A percentile compares a stretch with the other conserved stretches of the same genome.
Conservation (phyloP, 176 grass and related monocot species). For the Cymbopogon citratus region DNA sequence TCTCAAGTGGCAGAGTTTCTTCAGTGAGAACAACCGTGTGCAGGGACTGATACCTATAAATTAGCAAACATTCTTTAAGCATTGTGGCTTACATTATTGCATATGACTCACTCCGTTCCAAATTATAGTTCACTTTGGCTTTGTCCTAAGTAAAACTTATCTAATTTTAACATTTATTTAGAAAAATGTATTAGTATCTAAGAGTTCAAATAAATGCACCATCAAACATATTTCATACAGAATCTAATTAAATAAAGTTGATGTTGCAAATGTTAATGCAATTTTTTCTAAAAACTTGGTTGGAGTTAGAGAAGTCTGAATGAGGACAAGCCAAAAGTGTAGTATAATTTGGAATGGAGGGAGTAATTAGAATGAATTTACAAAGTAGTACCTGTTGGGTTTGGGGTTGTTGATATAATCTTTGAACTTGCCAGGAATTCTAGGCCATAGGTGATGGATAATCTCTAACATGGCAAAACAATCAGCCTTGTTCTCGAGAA, state of each 20-base stretch:
- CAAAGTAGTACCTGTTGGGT: conserved; percentile 52
- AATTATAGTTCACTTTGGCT: not conserved
- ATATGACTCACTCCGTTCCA: not conserved
- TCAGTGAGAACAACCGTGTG: conserved; percentile 71
- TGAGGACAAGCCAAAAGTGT: not conserved
- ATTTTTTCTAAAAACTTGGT: not conserved
- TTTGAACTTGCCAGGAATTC: conserved; percentile 67
- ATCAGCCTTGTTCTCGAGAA: conserved; percentile 60
- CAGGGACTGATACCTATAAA: conserved; percentile 72
- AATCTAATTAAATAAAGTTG: not conserved
- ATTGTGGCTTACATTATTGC: not conserved
- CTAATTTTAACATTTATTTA: not conserved
- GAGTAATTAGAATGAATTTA: not conserved
- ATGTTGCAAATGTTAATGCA: not conserved
- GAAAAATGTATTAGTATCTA: not conserved
- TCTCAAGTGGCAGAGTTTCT: conserved; percentile 57
- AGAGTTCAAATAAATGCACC: not conserved
- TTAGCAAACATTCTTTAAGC: not conserved
- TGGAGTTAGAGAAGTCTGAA: not conserved
- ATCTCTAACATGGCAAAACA: conserved; percentile 58
- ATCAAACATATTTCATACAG: not conserved
- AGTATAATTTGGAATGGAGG: not conserved
- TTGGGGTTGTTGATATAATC: conserved; percentile 75
- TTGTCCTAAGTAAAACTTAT: not conserved
- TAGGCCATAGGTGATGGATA: conserved; percentile 72